These are phyloP conservation scores for Salix exigua DNA, from an alignment of 345 rosid genomes.

Conservation along the genomic window DNA sequence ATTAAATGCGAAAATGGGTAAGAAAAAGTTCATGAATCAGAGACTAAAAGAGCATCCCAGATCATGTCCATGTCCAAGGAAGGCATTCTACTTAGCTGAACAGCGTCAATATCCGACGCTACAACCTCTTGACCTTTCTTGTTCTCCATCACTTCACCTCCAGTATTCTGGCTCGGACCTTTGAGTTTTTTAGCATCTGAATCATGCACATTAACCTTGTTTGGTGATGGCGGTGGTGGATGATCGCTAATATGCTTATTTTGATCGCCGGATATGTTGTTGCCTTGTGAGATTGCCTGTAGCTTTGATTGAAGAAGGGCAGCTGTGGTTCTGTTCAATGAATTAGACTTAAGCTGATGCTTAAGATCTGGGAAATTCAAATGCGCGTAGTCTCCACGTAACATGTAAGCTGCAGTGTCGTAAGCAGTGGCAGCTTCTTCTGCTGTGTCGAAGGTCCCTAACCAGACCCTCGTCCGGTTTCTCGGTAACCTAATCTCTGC, in stretches of 20 bases:
- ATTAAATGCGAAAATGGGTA: not conserved
- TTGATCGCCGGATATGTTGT: not conserved
- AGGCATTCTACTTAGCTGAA: conserved; percentile 93
- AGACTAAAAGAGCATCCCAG: conserved; percentile 82
- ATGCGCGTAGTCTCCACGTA: conserved; percentile 82
- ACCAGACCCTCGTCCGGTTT: conserved; percentile 94
- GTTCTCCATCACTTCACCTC: conserved; percentile 22
- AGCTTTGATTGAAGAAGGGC: conserved; percentile 71
- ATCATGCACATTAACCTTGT: not conserved
- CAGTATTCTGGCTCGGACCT: conserved; percentile 17
- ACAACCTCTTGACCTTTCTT: conserved; percentile 29
- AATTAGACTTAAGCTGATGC: conserved; percentile 48
- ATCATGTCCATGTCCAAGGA: conserved; percentile 95
- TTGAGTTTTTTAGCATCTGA: not conserved
- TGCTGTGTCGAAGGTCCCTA: conserved; percentile 89
- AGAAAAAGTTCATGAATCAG: conserved; percentile 45
- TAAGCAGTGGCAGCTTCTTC: conserved; percentile 93
- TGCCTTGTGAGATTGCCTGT: conserved; percentile 51
- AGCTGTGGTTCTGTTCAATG: conserved; percentile 43
- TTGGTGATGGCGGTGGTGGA: conserved; percentile 4
- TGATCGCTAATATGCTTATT: conserved; percentile 18
- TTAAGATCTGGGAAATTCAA: conserved; percentile 80
- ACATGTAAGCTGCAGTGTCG: conserved; percentile 83
- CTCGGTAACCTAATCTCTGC: conserved; percentile 93
- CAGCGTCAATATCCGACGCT: conserved; percentile 47